Conservation (phyloP, 2,329 filamentous ascomycete genomes). For the Amphichorda felina region DNA sequence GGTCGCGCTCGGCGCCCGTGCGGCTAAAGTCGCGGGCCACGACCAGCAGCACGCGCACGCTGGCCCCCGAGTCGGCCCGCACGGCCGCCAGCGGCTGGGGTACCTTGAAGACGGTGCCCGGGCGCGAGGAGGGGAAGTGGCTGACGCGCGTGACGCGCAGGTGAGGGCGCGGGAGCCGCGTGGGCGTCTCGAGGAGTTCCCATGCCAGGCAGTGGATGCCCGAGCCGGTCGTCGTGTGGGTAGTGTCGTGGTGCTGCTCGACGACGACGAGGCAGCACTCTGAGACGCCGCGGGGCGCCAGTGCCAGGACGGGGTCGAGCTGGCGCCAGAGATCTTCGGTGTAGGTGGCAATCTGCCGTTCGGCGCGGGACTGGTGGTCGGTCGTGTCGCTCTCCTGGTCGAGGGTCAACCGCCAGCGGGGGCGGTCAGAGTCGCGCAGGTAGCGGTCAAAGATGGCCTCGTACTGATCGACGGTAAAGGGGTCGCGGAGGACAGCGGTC, state of each 20-base stretch:
- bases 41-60: conserved; percentile 14
- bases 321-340: background rate
- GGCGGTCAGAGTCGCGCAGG: conserved; percentile 11
- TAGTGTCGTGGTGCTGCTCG: conserved; percentile 10
- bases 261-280: conserved; percentile 13
- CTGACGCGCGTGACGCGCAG: conserved; percentile 12
- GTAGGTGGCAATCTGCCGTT: conserved; percentile 8
- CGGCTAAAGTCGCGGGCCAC: conserved; percentile 14
- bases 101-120: background rate
- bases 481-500: conserved; percentile 9
- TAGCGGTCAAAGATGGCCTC: conserved; percentile 12
- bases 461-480: conserved; percentile 12
- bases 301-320: background rate
- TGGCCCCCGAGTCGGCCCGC: conserved; percentile 6
- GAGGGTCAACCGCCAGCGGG: conserved; percentile 8
- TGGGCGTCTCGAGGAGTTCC: conserved; percentile 13
- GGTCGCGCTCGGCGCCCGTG: conserved; percentile 12
- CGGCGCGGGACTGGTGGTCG: conserved; percentile 5
- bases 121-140: conserved; percentile 9
- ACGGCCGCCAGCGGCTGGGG: conserved; percentile 8
- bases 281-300: background rate
- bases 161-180: conserved; percentile 2
- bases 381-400: conserved; percentile 5
- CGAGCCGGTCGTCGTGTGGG: conserved; percentile 1
- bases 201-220: conserved; percentile 15